Conservation (phyloP, 768 basidiomycete genomes). For the Panaeolus papilionaceus region DNA sequence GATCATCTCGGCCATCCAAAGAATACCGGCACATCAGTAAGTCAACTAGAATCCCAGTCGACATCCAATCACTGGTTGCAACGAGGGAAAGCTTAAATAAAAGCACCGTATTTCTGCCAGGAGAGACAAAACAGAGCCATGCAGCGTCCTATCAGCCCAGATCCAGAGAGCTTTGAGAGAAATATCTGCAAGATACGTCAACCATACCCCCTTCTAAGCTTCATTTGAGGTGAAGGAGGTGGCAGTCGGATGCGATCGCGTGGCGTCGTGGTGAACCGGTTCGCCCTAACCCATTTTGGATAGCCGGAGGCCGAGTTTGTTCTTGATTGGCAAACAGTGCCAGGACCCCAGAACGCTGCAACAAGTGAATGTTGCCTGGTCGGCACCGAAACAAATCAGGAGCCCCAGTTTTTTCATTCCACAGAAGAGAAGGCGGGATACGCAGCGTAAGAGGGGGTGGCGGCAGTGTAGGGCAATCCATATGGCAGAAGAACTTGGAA, state of each 20-base stretch:
- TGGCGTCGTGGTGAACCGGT: not conserved
- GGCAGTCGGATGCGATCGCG: not conserved
- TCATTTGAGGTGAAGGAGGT: not conserved
- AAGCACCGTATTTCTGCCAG: not conserved
- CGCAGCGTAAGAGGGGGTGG: not conserved
- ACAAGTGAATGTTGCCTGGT: not conserved
- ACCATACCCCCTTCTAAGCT: not conserved
- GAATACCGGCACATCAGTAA: not conserved
- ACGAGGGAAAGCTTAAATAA: conserved; percentile 10
- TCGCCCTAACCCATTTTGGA: not conserved
- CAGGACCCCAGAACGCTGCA: not conserved
- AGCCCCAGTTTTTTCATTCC: not conserved
- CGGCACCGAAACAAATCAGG: not conserved
- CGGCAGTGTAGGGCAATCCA: not conserved
- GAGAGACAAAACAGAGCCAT: not conserved
- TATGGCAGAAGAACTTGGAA: not conserved
- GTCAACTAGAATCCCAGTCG: not conserved
- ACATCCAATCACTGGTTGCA: not conserved
- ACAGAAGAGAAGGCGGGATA: not conserved
- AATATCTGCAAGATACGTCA: not conserved
- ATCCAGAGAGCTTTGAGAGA: not conserved
- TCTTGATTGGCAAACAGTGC: not conserved
- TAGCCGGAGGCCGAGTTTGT: not conserved
- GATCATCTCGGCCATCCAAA: not conserved
- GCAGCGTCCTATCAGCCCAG: not conserved